Evolutionary conservation across 805 yeast species (phyloP), one percentile per base, ranked within the genome.

Genomic region (Hanseniaspora thailandica): DNA sequence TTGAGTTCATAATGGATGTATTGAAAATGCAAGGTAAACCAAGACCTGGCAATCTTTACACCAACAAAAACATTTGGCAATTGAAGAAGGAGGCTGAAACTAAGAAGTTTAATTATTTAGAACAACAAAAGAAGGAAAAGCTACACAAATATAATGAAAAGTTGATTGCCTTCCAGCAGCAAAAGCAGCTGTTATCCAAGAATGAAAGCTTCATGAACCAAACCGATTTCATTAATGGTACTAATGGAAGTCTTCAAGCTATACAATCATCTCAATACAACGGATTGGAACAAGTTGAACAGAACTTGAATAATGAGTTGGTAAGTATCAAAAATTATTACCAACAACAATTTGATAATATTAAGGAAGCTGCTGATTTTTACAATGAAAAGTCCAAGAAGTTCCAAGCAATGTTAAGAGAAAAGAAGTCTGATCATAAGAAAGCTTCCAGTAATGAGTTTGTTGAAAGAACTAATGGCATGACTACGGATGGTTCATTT

Each of bases 11-110:
- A 7, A 45, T 26, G 47, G n/a, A 35, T 17, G 44, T 49, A 20
- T 28, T 49, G 31, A 40, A 41, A 28, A 49, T 49, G 53, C 44
- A 34, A 33, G 53, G 53, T 5, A 49, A 49, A 13, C 53, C 53
- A 23, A 41, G 47, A 34, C 47, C 47, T 5, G 43, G 41, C 19
- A 13, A 20, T 22, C 26, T 49, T 1, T 49, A 23, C 23, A 49
- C 53, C 12, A 41, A 41, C 35, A 49, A 49, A 22, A 41, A 19
- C 15, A 19, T 49, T 9, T 49, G 53, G 53, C 43, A 33, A 13
- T 20, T 49, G 12, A 49, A 41, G 23, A 49, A 49, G 35, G 53
- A 49, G 22, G 36, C 53, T 28, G 53, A 49, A 26, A 23, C 44
- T 7, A 12, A 31, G 20, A 49, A 49, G 20, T 41, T 49, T 15